Evolutionary conservation across 441 rosid genomes (phyloP).

Genomic region (Codiaeum variegatum): DNA sequence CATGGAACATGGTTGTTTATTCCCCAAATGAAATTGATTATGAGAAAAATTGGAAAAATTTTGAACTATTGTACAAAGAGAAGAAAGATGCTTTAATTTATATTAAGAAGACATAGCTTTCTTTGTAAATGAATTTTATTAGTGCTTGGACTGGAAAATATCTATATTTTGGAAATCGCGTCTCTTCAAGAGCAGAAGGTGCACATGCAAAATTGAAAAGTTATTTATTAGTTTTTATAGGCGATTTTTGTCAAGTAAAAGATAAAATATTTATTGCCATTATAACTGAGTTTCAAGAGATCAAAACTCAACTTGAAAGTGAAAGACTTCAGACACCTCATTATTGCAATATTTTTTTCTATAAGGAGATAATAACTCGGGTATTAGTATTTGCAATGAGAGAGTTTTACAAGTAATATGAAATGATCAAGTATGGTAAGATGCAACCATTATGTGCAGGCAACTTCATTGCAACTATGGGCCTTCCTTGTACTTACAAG

Average conservation of each 20-base stretch:
- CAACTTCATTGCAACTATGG: background rate
- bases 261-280: conserved; percentile 3
- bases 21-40: background rate
- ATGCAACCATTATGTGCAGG: background rate
- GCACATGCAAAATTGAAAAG: conserved; percentile 1
- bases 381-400: background rate
- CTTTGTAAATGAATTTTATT: background rate
- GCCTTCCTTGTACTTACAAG: background rate
- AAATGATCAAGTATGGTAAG: background rate
- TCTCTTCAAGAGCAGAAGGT: conserved; percentile 8
- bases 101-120: background rate
- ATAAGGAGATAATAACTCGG: background rate
- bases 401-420: background rate
- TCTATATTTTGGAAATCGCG: conserved; percentile 6
- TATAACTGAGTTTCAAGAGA: conserved; percentile 10
- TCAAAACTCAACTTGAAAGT: background rate
- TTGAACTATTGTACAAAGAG: background rate
- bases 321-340: conserved; percentile 1
- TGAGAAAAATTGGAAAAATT: background rate
- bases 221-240: conserved; percentile 3
- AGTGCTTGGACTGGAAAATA: background rate
- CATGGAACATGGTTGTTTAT: background rate
- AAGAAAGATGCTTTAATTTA: background rate
- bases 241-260: background rate
- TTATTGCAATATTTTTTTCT: background rate